Evolutionary conservation across 495 filamentous ascomycete species (phyloP).

Genomic region (Penicillium lagena): DNA sequence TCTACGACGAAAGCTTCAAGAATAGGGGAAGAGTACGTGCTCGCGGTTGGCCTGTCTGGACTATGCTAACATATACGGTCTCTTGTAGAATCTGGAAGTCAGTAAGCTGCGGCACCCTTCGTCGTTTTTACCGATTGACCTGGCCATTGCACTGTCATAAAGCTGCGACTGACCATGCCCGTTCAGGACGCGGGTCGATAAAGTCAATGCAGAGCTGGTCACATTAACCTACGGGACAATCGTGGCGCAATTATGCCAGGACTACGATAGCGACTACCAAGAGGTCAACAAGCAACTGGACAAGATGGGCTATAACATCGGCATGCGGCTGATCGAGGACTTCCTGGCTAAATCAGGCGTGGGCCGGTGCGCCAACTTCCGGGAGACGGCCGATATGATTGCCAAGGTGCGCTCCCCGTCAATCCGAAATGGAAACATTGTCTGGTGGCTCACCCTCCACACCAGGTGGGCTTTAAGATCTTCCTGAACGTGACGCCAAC

Average conservation of each 20-base stretch:
- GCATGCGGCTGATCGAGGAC: constrained; percentile 92
- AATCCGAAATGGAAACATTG: background rate
- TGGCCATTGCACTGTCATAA: background rate
- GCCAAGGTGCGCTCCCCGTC: constrained; percentile 58
- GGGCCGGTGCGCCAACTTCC: constrained; percentile 84
- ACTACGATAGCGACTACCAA: constrained; percentile 86
- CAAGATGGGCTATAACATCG: constrained; percentile 99
- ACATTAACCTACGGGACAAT: constrained; percentile 98
- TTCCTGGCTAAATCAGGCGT: constrained; percentile 92
- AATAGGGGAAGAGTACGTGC: constrained; percentile 91
- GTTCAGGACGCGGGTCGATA: constrained; percentile 56
- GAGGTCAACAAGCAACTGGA: constrained; percentile 96
- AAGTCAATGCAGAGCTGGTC: constrained; percentile 87
- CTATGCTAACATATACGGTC: constrained; percentile 14
- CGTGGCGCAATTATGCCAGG: constrained; percentile 91
- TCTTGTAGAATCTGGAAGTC: constrained; percentile 89
- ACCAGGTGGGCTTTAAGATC: constrained; percentile 94
- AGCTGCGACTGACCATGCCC: constrained; percentile 4
- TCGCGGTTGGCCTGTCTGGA: constrained; percentile 4
- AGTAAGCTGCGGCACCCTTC: constrained; percentile 34
- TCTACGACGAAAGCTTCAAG: constrained; percentile 80
- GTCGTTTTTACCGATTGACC: background rate
- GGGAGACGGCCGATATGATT: constrained; percentile 94
- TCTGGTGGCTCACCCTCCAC: background rate
- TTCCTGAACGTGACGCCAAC: constrained; percentile 97